These are phyloP conservation scores for Phytophthora pseudosyringae DNA, from an alignment of 352 stramenopile genomes.

Conservation along the genomic window DNA sequence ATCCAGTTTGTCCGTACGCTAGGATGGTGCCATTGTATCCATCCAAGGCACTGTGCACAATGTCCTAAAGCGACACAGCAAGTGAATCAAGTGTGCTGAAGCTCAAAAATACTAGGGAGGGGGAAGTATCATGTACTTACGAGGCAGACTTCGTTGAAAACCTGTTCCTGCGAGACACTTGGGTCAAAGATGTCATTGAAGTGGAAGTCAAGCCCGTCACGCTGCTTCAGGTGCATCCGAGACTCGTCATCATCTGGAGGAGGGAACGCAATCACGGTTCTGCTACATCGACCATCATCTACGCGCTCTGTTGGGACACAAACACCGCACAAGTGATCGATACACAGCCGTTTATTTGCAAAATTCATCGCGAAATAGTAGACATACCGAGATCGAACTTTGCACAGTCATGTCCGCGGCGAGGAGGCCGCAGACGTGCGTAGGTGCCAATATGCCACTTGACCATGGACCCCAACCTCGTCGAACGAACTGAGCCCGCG, in stretches of 20 bases:
- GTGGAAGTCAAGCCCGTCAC: constrained; percentile 73
- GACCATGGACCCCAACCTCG: constrained; percentile 41
- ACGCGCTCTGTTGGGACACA: constrained; percentile 46
- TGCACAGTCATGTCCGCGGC: constrained; percentile 58
- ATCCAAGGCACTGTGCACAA: constrained; percentile 71
- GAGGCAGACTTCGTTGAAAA: constrained; percentile 73
- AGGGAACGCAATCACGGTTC: constrained; percentile 66
- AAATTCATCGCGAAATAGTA: background rate
- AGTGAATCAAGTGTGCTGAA: background rate
- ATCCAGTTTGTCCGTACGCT: constrained; percentile 74
- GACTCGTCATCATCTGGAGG: constrained; percentile 61
- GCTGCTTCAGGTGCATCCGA: constrained; percentile 72
- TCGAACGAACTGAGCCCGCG: background rate
- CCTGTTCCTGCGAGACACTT: constrained; percentile 66
- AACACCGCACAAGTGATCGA: background rate
- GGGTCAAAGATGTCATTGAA: constrained; percentile 78
- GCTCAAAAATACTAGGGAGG: background rate
- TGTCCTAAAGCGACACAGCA: constrained; percentile 46
- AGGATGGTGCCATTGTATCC: constrained; percentile 83
- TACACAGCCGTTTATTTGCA: background rate
- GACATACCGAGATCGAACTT: constrained; percentile 64
- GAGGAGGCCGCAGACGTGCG: constrained; percentile 65
- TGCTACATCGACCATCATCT: constrained; percentile 45
- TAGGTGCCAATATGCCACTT: constrained; percentile 86
- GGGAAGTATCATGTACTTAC: constrained; percentile 28